A percentile compares a stretch with the other conserved stretches of the same genome.
Conservation (phyloP, 192 early-diverging fungal genomes). For the Linnemannia hyalina region DNA sequence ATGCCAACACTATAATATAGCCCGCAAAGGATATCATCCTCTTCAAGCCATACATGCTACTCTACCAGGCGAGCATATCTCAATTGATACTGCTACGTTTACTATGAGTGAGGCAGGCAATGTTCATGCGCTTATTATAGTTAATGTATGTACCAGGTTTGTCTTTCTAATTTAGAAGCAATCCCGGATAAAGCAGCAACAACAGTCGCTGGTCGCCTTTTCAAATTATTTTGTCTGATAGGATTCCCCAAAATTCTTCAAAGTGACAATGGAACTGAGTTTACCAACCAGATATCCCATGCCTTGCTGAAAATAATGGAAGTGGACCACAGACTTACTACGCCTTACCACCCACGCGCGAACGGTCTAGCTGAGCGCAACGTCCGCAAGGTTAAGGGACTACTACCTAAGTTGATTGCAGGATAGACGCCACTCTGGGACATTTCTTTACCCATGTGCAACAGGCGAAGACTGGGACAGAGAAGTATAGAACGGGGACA, state of each 20-base stretch:
- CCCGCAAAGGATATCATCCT: conserved; percentile 45
- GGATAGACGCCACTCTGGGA: conserved; percentile 42
- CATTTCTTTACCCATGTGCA: conserved; percentile 41
- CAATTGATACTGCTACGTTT: conserved; percentile 30
- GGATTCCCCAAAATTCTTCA: conserved; percentile 33
- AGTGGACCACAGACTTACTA: conserved; percentile 50
- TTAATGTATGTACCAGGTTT: conserved; percentile 16
- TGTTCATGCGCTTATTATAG: conserved; percentile 7
- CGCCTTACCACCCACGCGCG: conserved; percentile 57
- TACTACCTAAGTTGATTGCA: conserved; percentile 38
- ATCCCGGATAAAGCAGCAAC: not conserved
- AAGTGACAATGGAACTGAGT: conserved; percentile 59
- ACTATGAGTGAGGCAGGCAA: not conserved
- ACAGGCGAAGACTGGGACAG: too few relatives aligned
- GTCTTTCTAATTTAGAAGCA: conserved; percentile 2
- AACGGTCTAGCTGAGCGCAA: conserved; percentile 59
- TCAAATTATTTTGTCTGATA: conserved; percentile 14
- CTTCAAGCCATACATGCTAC: conserved; percentile 21
- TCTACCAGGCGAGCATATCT: conserved; percentile 35
- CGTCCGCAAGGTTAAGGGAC: conserved; percentile 29
- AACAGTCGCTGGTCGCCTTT: not conserved
- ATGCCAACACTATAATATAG: conserved; percentile 39
- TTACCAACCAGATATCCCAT: conserved; percentile 48
- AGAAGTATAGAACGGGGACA: too few relatives aligned
- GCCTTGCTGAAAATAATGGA: conserved; percentile 4